Evolutionary conservation across 2,329 filamentous ascomycete genomes (phyloP).

Genomic region (Ophiosphaerella herpotricha): DNA sequence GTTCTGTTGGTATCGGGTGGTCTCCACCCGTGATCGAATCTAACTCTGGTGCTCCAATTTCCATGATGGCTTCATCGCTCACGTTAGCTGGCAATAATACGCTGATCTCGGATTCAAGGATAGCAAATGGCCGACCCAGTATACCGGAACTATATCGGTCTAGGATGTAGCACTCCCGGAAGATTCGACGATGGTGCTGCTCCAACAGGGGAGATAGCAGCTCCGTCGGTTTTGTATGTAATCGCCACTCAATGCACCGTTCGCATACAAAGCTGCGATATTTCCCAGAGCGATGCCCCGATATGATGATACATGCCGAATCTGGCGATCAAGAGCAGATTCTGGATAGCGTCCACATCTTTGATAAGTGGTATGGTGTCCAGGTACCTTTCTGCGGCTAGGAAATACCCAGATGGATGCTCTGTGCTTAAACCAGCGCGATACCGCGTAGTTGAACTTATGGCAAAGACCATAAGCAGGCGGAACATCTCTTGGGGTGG

Average conservation of each 20-base stretch:
- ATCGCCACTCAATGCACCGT: slow-evolving; percentile 47
- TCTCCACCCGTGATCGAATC: not conserved
- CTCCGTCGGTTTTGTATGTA: slow-evolving; percentile 29
- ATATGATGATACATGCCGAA: slow-evolving; percentile 53
- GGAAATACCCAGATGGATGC: slow-evolving; percentile 50
- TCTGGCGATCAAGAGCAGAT: slow-evolving; percentile 47
- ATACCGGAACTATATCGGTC: slow-evolving; percentile 52
- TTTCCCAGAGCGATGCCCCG: slow-evolving; percentile 50
- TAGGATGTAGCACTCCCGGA: slow-evolving; percentile 54
- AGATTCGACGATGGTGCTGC: slow-evolving; percentile 48
- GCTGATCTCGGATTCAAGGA: slow-evolving; percentile 48
- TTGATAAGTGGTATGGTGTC: slow-evolving; percentile 36
- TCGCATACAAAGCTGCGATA: slow-evolving; percentile 48
- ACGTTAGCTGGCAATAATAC: slow-evolving; percentile 45
- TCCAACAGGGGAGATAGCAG: slow-evolving; percentile 31
- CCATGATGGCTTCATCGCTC: slow-evolving; percentile 30
- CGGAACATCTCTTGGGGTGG: slow-evolving; percentile 41
- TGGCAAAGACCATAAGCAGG: slow-evolving; percentile 47
- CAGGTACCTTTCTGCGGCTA: slow-evolving; percentile 44
- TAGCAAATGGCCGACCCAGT: slow-evolving; percentile 50
- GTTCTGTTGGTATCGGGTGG: slow-evolving; percentile 36
- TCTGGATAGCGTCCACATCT: slow-evolving; percentile 46
- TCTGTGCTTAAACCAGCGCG: slow-evolving; percentile 35
- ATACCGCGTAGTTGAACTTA: slow-evolving; percentile 44
- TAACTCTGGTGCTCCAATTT: no score